Evolutionary conservation across 2,329 filamentous ascomycete genomes (phyloP), one percentile per base, ranked within the genome.

Genomic region (Diaporthe caulivora): DNA sequence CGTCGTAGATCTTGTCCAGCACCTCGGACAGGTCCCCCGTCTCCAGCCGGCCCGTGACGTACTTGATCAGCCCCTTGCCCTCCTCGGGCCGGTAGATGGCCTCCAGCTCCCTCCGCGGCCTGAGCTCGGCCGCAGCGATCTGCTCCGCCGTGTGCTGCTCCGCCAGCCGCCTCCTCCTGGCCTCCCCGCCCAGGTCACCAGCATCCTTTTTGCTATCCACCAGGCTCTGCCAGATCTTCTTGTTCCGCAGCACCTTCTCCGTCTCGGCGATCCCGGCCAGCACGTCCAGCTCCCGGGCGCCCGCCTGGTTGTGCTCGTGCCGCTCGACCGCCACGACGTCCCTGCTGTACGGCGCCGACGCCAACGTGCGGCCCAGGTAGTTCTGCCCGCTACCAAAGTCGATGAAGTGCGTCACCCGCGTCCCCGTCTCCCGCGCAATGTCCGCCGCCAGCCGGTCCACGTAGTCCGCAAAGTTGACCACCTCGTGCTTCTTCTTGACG

Each of bases 381-480:
- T 98, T 98, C 82, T 98, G 96, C 0, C 97, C 97, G 70, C 95
- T 98, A 37, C 97, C 97, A 82, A 98, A 98, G 83, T 99, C 97
- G 64, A 98, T 92, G 73, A 98, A 91, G 84, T 98, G 95, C 0
- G 95, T 94, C 74, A 98, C 92, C 18, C 87, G 83, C 62, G 86
- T 83, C 0, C 86, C 85, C 54, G 92, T 88, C 1, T 89, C 84
- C 2, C 85, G 80, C 3, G 89, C 87, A 31, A 98, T 88, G 37
- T 89, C 87, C 70, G 84, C 83, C 0, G 89, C 87, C 13, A 92
- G 84, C 3, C 84, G 79, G 65, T 94, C 89, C 69, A 98, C 90
- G 78, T 96, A 98, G 76, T 90, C 89, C n/a, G 96, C 93, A 80
- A 98, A 98, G 80, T 97, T 92, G 74, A 92, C 90, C 42, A 98